phyloP scores from a whole-genome alignment of 495 filamentous ascomycete species.

The Penicilliopsis zonata region DNA sequence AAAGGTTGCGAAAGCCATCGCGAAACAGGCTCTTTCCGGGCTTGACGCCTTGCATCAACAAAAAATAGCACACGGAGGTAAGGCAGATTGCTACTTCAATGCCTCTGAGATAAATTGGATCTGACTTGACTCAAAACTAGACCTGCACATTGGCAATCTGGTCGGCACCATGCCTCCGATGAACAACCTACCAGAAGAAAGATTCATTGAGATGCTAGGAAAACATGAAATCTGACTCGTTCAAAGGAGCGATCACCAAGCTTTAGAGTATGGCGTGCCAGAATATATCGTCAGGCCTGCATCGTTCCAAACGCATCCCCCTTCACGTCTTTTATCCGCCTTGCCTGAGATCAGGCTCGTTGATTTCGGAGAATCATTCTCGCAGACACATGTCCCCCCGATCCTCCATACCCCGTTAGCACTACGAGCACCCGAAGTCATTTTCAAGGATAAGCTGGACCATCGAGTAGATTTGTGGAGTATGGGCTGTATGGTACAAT shows the following conservation, averaged over 20 bases:
- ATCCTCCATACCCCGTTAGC: slow-evolving; percentile 13
- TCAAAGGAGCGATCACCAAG: slow-evolving; percentile 18
- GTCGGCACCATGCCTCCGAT: slow-evolving; percentile 20
- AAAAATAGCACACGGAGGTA: slow-evolving; percentile 32
- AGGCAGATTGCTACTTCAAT: slow-evolving; percentile 5
- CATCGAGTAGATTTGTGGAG: slow-evolving; percentile 25
- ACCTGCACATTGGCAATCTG: slow-evolving; percentile 37
- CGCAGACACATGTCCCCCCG: slow-evolving; percentile 6
- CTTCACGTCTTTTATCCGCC: too few relatives aligned
- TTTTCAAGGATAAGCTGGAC: slow-evolving; percentile 20
- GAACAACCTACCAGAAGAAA: slow-evolving; percentile 11
- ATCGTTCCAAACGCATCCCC: slow-evolving; percentile 7
- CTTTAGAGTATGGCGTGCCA: slow-evolving; percentile 18
- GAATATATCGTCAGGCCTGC: slow-evolving; percentile 22
- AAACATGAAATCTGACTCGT: slow-evolving; percentile 22
- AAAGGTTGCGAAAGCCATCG: slow-evolving; percentile 27
- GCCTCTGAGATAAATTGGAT: slow-evolving; percentile 5
- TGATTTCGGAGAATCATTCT: slow-evolving; percentile 34
- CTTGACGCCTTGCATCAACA: slow-evolving; percentile 29
- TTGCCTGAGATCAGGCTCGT: slow-evolving; percentile 19
- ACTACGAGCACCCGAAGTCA: slow-evolving; percentile 20
- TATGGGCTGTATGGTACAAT: slow-evolving; percentile 19
- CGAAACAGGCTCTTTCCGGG: slow-evolving; percentile 27
- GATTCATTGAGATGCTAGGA: slow-evolving; percentile 21
- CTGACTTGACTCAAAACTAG: slow-evolving; percentile 12